Base-by-base conservation (phyloP, 2,329 filamentous ascomycete genomes). In the Botrytis paeoniae region DNA sequence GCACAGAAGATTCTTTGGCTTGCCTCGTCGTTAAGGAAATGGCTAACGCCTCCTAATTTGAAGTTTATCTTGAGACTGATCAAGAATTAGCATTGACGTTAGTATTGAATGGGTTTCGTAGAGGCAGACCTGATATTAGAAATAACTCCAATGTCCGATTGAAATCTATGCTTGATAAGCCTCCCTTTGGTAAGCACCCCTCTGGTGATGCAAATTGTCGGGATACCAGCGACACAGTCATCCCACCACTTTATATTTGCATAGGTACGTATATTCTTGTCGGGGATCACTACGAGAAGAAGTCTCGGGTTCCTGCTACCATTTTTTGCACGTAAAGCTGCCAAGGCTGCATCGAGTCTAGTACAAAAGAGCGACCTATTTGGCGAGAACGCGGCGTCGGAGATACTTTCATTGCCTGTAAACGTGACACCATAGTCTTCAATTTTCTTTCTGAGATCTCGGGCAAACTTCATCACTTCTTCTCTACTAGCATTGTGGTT, bases 51-150 rank as follows among this genome's bases (percentile, higher is more conserved):
- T 64, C 62, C 91, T 25, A 89, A 84, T 80, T 95, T 96, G 71
- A 95, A 84, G 78, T 97, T 97, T 81, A 95, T 85, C 82, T 93
- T 97, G 70, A 97, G 83, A 0, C 85, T 63, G 22, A 5, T 45
- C 0, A 32, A 41, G 1, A 18, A 25, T 62, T 41, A 62, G 60
- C 37, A 41, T 20, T 6, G 32, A 37, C 0, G 1, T 37, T 12
- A 32, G n/a, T 37, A 25, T 25, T n/a, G 7, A n/a, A 20, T 25
- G 25, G 4, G 14, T 8, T 20, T 51, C 3, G 16, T 18, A 37
- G 18, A 43, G 25, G 1, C 18, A 51, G 22, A 64, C 41, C 39
- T 45, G 29, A 64, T 45, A 5, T 64, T 45, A 12, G 41, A 20
- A 5, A 64, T 64, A 1, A 64, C n/a, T 32, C 29, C 25, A 5